Base-by-base conservation (phyloP, 129 eudicot genomes). In the Gnaphalium uliginosum region DNA sequence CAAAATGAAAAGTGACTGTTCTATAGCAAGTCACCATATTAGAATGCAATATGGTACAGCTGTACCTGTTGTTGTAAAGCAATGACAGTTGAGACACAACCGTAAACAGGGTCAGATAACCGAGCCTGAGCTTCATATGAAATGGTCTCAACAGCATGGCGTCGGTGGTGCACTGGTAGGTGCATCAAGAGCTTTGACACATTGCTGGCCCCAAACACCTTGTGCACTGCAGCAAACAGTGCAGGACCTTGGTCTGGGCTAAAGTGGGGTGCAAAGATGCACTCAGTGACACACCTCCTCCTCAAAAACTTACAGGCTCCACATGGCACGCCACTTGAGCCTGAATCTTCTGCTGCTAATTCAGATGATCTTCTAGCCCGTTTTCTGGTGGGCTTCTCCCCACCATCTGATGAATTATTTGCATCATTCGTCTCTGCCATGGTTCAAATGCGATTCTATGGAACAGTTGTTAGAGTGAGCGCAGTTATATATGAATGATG, bases 141-240 rank as follows among this genome's bases (percentile, higher is more conserved):
- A 4, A 92, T 84, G 41, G 98, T 89, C 59, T 78, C 87, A 43
- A 87, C 85, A 0, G 98, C 98, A 60, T 86, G 90, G 51, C 75
- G 83, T 18, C 92, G 80, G 30, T 85, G 85, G 75, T 73, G 71
- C 24, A 73, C 65, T 8, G 96, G 98, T 32, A 92, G 87, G 56
- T 87, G 89, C 82, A 73, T 18, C 89, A 92, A 74, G 39, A 89
- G 88, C 82, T 89, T 92, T 0, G 98, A 89, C 75, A 89, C 96
- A 7, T 92, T 92, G 85, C 98, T 92, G 18, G 98, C 98, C 7
- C 97, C 97, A 29, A 92, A 92, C 79, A 92, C 93, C 85, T 87
- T 91, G 64, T 91, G 97, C 67, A 89, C 96, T 8, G 96, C 97
- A 9, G 96, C 97, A 64, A 89, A 92, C 81, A 91, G 75, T 25